phyloP scores from a whole-genome alignment of 108 stramenopile genomes.

The Parmales sp. region DNA sequence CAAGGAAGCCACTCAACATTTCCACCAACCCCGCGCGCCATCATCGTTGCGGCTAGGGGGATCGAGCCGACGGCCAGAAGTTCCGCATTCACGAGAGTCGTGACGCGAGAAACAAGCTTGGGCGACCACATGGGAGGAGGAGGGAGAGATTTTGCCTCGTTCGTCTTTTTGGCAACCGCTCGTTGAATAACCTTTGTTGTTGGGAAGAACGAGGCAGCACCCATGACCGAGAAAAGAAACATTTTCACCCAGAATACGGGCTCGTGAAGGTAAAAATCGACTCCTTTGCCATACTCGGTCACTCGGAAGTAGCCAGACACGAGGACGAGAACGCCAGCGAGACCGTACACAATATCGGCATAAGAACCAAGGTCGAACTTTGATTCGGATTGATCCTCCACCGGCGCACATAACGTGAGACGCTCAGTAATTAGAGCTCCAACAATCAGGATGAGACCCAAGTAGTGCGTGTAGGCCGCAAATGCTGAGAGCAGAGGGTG shows the following conservation, averaged over 20 bases:
- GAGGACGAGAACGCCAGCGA: slow-evolving; percentile 33
- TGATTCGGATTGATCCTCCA: slow-evolving; percentile 52
- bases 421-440: slow-evolving; percentile 50
- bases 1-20: slow-evolving; percentile 31
- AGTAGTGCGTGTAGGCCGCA: slow-evolving; percentile 64
- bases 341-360: slow-evolving; percentile 46
- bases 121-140: slow-evolving; percentile 17
- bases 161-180: slow-evolving; percentile 30
- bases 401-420: slow-evolving; percentile 46
- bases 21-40: slow-evolving; percentile 48
- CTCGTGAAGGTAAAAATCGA: slow-evolving; percentile 62
- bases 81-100: slow-evolving; percentile 40
- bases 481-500: slow-evolving; percentile 42
- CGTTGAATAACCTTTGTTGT: slow-evolving; percentile 44
- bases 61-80: slow-evolving; percentile 33
- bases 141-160: slow-evolving; percentile 17
- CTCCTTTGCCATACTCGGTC: slow-evolving; percentile 54
- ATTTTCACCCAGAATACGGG: slow-evolving; percentile 74
- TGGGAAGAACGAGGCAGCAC: slow-evolving; percentile 46
- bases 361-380: slow-evolving; percentile 33
- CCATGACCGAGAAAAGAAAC: slow-evolving; percentile 41
- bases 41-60: slow-evolving; percentile 42
- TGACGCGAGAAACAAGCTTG: slow-evolving; percentile 33
- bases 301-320: slow-evolving; percentile 53
- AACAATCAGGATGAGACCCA: slow-evolving; percentile 39